These are phyloP conservation scores for Penicillium antarcticum DNA, from an alignment of 495 filamentous ascomycete species.

Conservation along the genomic window DNA sequence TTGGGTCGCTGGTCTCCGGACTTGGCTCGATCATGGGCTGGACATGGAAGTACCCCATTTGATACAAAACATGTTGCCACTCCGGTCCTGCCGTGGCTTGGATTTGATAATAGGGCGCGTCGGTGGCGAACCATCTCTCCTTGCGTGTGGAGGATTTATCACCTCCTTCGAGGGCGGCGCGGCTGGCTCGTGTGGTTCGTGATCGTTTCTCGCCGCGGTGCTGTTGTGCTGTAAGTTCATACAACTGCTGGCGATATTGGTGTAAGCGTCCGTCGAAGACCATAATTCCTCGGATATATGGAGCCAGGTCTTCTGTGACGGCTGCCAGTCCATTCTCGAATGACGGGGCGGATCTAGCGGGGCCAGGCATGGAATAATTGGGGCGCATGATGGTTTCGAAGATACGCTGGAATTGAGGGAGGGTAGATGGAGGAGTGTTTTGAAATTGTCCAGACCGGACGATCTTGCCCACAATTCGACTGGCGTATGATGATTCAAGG, in stretches of 20 bases:
- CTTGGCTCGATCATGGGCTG: slow-evolving; percentile 8
- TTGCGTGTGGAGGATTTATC: slow-evolving; percentile 65
- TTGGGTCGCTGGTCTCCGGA: neutral
- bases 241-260: slow-evolving; percentile 60
- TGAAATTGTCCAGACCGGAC: slow-evolving; percentile 8
- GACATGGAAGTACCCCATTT: slow-evolving; percentile 33
- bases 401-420: slow-evolving; percentile 23
- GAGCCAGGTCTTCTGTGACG: slow-evolving; percentile 74
- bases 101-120: slow-evolving; percentile 59
- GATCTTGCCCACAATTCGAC: slow-evolving; percentile 23
- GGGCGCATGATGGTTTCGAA: slow-evolving; percentile 37
- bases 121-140: slow-evolving; percentile 75
- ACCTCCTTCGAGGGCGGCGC: slow-evolving; percentile 81
- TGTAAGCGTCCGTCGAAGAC: slow-evolving; percentile 68
- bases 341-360: slow-evolving; percentile 48
- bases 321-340: slow-evolving; percentile 66
- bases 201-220: slow-evolving; percentile 54
- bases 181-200: slow-evolving; percentile 73
- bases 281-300: slow-evolving; percentile 78
- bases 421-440: slow-evolving; percentile 9
- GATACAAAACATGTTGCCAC: slow-evolving; percentile 54
- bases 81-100: slow-evolving; percentile 61
- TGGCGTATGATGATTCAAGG: slow-evolving; percentile 20
- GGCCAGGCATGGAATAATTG: slow-evolving; percentile 22
- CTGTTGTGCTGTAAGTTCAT: slow-evolving; percentile 54